These are phyloP conservation scores for Pinus albicaulis DNA, from an alignment of 75 land plant genomes.

Conservation along the genomic window DNA sequence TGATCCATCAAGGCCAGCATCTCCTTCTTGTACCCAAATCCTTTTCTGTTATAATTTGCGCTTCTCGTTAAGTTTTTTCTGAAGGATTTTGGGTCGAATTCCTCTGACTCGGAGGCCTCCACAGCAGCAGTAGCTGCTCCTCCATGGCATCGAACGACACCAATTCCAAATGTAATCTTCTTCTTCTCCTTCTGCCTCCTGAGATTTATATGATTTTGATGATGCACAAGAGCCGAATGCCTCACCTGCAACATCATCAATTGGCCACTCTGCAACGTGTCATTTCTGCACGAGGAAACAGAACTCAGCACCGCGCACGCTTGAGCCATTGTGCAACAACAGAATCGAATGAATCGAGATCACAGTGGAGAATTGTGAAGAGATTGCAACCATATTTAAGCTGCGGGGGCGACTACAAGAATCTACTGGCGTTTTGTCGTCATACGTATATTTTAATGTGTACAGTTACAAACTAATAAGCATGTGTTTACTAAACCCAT, in stretches of 20 bases:
- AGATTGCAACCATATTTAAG: too few relatives aligned
- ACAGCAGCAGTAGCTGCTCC: constrained; percentile 21
- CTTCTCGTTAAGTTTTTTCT: constrained; percentile 75
- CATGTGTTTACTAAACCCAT: too few relatives aligned
- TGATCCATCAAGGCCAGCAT: constrained; percentile 73
- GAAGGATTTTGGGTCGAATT: constrained; percentile 83
- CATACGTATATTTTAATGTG: too few relatives aligned
- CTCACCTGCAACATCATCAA: neutral
- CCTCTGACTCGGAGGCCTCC: constrained; percentile 23
- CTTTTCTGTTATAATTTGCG: constrained; percentile 76
- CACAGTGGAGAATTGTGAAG: neutral
- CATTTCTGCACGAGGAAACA: neutral
- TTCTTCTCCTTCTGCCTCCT: constrained; percentile 3
- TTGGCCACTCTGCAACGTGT: neutral
- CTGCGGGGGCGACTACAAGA: too few relatives aligned
- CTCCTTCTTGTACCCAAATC: constrained; percentile 91
- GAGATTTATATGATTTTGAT: neutral
- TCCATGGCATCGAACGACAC: constrained; percentile 37
- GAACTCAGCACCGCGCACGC: neutral
- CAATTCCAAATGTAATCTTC: neutral
- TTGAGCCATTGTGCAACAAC: neutral
- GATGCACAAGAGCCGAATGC: neutral
- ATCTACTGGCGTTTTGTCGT: too few relatives aligned
- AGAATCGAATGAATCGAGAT: too few relatives aligned
- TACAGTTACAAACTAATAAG: too few relatives aligned